Conservation (phyloP, 306 rosid species). For the Morella rubra region DNA sequence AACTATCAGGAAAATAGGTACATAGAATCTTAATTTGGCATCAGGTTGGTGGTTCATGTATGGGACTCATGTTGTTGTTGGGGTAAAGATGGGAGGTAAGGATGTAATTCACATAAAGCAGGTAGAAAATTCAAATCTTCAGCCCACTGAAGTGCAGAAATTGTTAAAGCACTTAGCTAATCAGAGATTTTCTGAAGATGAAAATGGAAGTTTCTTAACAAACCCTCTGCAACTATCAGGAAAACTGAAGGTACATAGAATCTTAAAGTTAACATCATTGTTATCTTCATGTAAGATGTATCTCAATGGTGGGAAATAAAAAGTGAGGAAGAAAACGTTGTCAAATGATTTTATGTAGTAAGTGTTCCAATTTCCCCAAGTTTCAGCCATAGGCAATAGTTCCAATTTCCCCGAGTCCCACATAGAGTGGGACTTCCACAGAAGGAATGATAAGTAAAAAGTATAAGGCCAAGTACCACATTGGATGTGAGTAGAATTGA, state of each 20-base stretch:
- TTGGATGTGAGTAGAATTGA: too few species aligned
- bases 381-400: neutral
- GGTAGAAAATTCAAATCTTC: conserved; percentile 53
- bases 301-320: neutral
- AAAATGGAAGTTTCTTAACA: conserved; percentile 32
- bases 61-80: conserved; percentile 79
- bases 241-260: conserved; percentile 46
- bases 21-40: too few species aligned
- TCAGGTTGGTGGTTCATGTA: too few species aligned
- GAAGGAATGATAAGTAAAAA: too few species aligned
- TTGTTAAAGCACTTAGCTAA: conserved; percentile 71
- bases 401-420: too few species aligned
- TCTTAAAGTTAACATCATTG: conserved; percentile 9
- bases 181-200: conserved; percentile 58
- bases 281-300: neutral
- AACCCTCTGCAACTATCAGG: conserved; percentile 38
- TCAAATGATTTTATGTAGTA: neutral
- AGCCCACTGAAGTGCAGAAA: conserved; percentile 63
- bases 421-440: too few species aligned
- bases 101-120: conserved; percentile 80
- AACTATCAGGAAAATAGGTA: too few species aligned
- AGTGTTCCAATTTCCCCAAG: neutral
- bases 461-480: too few species aligned
- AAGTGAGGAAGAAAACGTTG: neutral
- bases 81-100: conserved; percentile 96